These are phyloP conservation scores for Phialophora macrospora DNA, from an alignment of 2,329 filamentous ascomycete genomes.

Conservation along the genomic window DNA sequence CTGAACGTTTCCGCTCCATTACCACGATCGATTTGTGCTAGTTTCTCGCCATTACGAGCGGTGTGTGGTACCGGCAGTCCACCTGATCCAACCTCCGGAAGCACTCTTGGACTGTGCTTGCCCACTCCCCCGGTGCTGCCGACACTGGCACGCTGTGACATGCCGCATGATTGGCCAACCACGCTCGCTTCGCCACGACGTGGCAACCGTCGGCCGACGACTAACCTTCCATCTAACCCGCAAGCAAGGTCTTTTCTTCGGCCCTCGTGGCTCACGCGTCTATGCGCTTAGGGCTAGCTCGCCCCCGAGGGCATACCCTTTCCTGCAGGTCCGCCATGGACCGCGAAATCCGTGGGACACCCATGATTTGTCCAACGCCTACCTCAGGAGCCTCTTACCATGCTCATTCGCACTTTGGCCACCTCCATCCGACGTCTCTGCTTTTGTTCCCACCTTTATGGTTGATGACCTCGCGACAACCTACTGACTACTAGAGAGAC, in stretches of 20 bases:
- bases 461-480: conserved; percentile 17
- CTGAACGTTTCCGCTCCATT: not conserved
- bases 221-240: conserved; percentile 23
- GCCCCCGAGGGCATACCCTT: conserved; percentile 13
- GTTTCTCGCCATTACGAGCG: conserved; percentile 9
- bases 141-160: conserved; percentile 30
- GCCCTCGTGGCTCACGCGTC: conserved; percentile 25
- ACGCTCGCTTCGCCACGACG: conserved; percentile 20
- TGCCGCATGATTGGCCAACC: conserved; percentile 23
- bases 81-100: conserved; percentile 9
- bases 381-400: conserved; percentile 11
- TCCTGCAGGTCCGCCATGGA: conserved; percentile 19
- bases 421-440: conserved; percentile 27
- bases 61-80: conserved; percentile 15
- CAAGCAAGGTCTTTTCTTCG: conserved; percentile 31
- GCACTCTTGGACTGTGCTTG: conserved; percentile 16
- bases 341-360: conserved; percentile 17
- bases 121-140: conserved; percentile 31
- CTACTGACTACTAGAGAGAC: conserved; percentile 1
- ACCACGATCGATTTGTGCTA: conserved; percentile 1
- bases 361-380: conserved; percentile 16
- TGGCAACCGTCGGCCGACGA: conserved; percentile 27
- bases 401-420: conserved; percentile 29
- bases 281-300: conserved; percentile 7
- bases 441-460: conserved; percentile 18